Conservation (phyloP, 306 rosid species). For the Luffa acutangula region DNA sequence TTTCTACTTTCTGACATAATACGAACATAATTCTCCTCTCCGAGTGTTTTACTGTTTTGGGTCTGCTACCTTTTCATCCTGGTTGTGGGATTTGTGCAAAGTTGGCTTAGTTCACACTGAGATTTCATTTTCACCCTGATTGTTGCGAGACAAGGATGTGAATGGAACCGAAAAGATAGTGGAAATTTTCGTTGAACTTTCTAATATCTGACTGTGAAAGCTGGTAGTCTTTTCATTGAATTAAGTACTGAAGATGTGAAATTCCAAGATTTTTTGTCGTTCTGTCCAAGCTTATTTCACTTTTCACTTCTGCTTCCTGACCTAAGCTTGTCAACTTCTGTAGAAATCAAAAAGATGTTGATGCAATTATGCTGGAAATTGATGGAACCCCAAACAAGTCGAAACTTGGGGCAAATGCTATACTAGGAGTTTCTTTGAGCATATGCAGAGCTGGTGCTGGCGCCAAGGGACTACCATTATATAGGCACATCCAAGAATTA, state of each 20-base stretch:
- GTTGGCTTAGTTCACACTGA: background rate
- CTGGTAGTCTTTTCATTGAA: background rate
- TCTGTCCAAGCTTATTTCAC: background rate
- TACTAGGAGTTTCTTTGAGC: conserved; percentile 87
- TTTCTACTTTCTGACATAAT: background rate
- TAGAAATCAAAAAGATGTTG: conserved; percentile 86
- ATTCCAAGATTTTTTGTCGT: background rate
- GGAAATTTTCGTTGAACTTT: background rate
- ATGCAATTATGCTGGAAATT: conserved; percentile 84
- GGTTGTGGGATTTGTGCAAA: background rate
- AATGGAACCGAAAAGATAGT: background rate
- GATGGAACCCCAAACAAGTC: conserved; percentile 97
- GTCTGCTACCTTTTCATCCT: background rate
- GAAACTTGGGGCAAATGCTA: conserved; percentile 93
- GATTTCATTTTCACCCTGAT: background rate
- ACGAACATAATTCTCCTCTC: background rate
- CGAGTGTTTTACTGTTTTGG: background rate
- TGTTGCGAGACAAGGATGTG: background rate
- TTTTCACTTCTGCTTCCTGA: background rate
- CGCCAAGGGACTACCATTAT: conserved; percentile 81
- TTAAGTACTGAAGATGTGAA: background rate
- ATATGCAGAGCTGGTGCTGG: conserved; percentile 97
- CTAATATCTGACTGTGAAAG: background rate
- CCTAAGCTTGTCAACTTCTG: conserved; percentile 2
- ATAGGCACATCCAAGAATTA: conserved; percentile 80